A percentile compares a stretch with the other conserved stretches of the same genome.
Conservation (phyloP, 2,329 filamentous ascomycete species). For the Fusarium sp. region DNA sequence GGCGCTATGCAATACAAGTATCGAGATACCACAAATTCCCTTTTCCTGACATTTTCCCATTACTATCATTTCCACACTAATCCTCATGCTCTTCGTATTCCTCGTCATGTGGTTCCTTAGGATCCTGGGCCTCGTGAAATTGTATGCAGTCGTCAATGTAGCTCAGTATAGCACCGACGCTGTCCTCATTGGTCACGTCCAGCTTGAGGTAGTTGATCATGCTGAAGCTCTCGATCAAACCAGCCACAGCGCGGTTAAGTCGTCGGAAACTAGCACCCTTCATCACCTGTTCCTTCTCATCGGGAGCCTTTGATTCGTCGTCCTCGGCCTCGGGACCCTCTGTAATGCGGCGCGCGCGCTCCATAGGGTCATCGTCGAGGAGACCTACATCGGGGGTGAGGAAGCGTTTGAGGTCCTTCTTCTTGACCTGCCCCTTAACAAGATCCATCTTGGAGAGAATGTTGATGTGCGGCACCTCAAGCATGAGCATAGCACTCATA, state of each 20-base stretch:
- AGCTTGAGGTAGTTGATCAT: conserved; percentile 96
- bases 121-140: conserved; percentile 93
- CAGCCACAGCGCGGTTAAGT: conserved; percentile 88
- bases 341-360: conserved; percentile 57
- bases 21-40: conserved; percentile 37
- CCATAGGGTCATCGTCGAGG: conserved; percentile 81
- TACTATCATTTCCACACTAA: conserved; percentile 24
- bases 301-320: conserved; percentile 70
- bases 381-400: conserved; percentile 86
- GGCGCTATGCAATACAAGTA: conserved; percentile 50
- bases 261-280: conserved; percentile 83
- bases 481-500: conserved; percentile 99
- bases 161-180: conserved; percentile 84
- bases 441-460: conserved; percentile 98
- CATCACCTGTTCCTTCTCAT: conserved; percentile 78
- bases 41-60: conserved; percentile 20
- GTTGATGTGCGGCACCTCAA: conserved; percentile 97
- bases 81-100: conserved; percentile 57
- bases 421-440: conserved; percentile 87
- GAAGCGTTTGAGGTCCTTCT: conserved; percentile 90
- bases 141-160: conserved; percentile 96
- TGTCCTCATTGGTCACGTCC: conserved; percentile 92
- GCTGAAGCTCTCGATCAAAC: conserved; percentile 95
- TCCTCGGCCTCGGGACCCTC: conserved; percentile 60
- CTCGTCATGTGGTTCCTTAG: conserved; percentile 79